Evolutionary conservation across 352 stramenopile species (phyloP), one percentile per base, ranked within the genome.

Genomic region (Phytophthora citricola): DNA sequence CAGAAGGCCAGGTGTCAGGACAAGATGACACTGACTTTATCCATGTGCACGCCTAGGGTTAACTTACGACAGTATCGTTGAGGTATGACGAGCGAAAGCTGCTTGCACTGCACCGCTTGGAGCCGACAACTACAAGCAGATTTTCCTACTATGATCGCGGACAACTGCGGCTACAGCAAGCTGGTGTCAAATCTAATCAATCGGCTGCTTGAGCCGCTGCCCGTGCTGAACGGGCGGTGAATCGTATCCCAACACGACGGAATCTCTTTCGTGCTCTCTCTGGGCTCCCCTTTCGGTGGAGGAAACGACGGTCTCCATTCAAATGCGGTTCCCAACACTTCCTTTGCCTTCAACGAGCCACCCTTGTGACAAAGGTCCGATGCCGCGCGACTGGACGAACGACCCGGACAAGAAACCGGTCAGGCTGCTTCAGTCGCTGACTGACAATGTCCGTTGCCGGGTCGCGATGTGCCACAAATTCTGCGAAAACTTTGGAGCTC

Each of bases 1-100:
- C 38, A 24, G 9, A 20, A 26, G 41, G 17, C 12, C 43, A 27
- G 22, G n/a, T 47, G 39, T 27, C 10, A 51, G 52, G 48, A 64
- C 58, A 68, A 58, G 64, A 47, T 49, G 50, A 27, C 54, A 66
- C 54, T 63, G 47, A 66, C 36, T 40, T 63, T 60, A 54, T 53
- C 31, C 32, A 44, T 41, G 56, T 20, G 20, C 39, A 58, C 39
- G 39, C 26, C 34, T 44, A 45, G 20, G 32, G 8, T 41, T 58
- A 20, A 24, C 31, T 36, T 14, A 36, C 31, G 31, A 36, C 31
- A 36, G 31, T 0, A 32, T 54, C 48, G 40, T 27, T 55, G 22
- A 53, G 34, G 43, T 27, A 71, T 59, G 51, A 50, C 45, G 58
- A 63, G 32, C 17, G 17, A 17, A 20, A 31, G 15, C 29, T 58